Base-by-base conservation (phyloP, 78 protist genomes). In the Monocercomonoides exilis region DNA sequence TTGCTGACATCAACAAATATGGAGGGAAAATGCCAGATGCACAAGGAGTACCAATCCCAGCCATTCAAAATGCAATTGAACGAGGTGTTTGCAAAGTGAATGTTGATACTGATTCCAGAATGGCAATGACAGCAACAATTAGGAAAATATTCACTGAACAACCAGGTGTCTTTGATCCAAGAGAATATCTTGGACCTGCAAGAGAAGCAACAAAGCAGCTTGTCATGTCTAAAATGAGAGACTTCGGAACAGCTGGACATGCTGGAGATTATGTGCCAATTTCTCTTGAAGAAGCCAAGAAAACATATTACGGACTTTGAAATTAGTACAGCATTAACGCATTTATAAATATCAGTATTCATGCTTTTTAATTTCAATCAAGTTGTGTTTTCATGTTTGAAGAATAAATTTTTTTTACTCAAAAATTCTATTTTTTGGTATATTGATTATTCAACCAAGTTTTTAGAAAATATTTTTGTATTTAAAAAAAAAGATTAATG, bases 21-120 rank as follows among this genome's bases (percentile, higher is more conserved):
- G 91, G 91, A 38, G 91, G 87, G 45, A 6, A 41, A 35, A 84
- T 89, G 88, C 87, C 87, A 6, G 82, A 80, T 33, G 87, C 91
- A 3, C 0, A 0, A 11, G 91, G 91, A 77, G 87, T 84, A 36
- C 91, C 91, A 1, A 38, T 84, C 3, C 2, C 1, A 1, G 34
- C 2, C 32, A 46, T 89, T 41, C 46, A 32, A 6, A 87, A 11
- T 0, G 87, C 88, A 33, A 36, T 89, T 63, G 34, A 0, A 32
- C 0, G 1, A 2, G 91, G 91, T 64, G 82, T 89, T 64, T 1
- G 46, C 87, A 89, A 89, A 81, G 77, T 89, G 77, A 89, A 89
- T 44, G 84, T 89, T 82, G 91, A 89, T 46, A 64, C 87, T 84
- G 91, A 89, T 54, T 63, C 38, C 87, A 64, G 91, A 21, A 43